phyloP scores from a whole-genome alignment of 805 yeast species.

The Helenozyma rhizophorensis region DNA sequence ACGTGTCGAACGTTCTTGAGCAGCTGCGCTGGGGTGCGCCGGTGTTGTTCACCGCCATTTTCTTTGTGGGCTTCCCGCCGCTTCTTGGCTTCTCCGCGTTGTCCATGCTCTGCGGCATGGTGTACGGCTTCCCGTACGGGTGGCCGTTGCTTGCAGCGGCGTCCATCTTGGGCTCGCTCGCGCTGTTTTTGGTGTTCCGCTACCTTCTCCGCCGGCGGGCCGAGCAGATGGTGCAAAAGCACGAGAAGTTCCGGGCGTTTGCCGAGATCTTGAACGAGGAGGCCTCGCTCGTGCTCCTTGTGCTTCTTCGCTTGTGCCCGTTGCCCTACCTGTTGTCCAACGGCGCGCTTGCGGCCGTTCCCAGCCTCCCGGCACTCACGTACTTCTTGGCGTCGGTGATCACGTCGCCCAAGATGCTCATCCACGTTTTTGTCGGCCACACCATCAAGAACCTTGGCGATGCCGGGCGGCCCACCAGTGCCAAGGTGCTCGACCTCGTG shows the following conservation, averaged over 20 bases:
- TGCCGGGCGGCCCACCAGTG: slow-evolving; percentile 40
- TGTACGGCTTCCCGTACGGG: slow-evolving; percentile 75
- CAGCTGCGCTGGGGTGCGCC: slow-evolving; percentile 37
- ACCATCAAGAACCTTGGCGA: slow-evolving; percentile 68
- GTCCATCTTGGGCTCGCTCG: slow-evolving; percentile 67
- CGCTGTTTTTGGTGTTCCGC: slow-evolving; percentile 68
- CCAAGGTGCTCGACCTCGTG: slow-evolving; percentile 57
- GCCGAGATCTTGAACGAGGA: slow-evolving; percentile 69
- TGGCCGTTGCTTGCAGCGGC: slow-evolving; percentile 73
- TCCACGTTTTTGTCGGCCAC: slow-evolving; percentile 74
- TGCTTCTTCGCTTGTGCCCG: slow-evolving; percentile 81
- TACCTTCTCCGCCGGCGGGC: slow-evolving; percentile 57
- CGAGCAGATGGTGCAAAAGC: slow-evolving; percentile 50
- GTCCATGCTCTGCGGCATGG: slow-evolving; percentile 68
- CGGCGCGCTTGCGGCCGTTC: slow-evolving; percentile 88
- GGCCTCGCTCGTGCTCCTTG: slow-evolving; percentile 57
- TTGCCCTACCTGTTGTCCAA: slow-evolving; percentile 89
- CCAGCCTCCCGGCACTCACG: slow-evolving; percentile 58
- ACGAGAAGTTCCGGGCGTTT: slow-evolving; percentile 68
- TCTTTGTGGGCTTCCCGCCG: slow-evolving; percentile 85
- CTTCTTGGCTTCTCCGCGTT: slow-evolving; percentile 74
- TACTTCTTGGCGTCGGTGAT: slow-evolving; percentile 68
- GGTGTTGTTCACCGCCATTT: slow-evolving; percentile 49
- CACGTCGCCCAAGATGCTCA: slow-evolving; percentile 78
- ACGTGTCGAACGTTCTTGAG: slow-evolving; percentile 43